Conservation (phyloP, 1,284 basidiomycete species). For the Tremellales sp. region DNA sequence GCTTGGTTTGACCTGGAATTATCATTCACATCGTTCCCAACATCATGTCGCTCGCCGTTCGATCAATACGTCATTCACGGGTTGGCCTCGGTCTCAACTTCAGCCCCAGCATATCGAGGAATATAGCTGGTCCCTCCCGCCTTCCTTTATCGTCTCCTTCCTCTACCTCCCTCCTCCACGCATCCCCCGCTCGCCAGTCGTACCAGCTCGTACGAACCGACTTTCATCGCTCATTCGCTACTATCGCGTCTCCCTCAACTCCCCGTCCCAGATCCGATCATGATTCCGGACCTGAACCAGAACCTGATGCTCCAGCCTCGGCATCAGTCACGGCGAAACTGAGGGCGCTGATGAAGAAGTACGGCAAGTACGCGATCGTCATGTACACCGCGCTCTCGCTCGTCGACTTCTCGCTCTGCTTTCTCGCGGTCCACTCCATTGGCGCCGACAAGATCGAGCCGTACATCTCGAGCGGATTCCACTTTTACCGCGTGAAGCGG, state of each 20-base stretch:
- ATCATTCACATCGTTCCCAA: no score
- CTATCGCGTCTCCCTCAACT: no score
- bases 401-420: slow-evolving; percentile 77
- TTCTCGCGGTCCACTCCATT: slow-evolving; percentile 76
- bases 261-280: slow-evolving; percentile 54
- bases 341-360: slow-evolving; percentile 81
- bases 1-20: no score
- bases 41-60: no score
- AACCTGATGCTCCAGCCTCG: slow-evolving; percentile 8
- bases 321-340: slow-evolving; percentile 54
- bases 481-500: slow-evolving; percentile 30
- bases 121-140: no score
- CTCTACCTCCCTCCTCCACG: not conserved
- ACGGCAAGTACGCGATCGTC: slow-evolving; percentile 88
- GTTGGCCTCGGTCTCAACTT: no score
- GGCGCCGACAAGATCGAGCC: slow-evolving; percentile 85
- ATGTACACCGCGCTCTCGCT: slow-evolving; percentile 70
- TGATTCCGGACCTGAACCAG: slow-evolving; percentile 13
- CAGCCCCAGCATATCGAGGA: no score
- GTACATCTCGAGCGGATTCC: slow-evolving; percentile 60
- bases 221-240: not conserved
- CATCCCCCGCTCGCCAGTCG: not conserved
- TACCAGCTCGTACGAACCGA: not conserved
- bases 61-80: no score
- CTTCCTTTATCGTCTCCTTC: no score